Evolutionary conservation across 305 asterid genomes (phyloP).

Genomic region (Solanum hybrid): DNA sequence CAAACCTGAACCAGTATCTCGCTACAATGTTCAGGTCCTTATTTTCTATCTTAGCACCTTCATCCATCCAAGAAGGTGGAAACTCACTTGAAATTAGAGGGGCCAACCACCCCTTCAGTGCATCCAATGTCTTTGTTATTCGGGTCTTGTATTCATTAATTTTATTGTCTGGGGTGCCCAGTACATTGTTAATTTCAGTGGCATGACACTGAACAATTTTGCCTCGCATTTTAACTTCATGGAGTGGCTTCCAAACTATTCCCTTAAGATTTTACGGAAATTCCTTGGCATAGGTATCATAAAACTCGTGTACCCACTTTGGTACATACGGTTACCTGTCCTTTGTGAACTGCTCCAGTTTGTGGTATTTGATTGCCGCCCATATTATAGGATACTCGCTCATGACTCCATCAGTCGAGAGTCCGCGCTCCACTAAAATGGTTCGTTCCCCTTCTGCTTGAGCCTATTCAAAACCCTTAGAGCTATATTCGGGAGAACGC

Average conservation of each 20-base stretch:
- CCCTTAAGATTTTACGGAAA: no score
- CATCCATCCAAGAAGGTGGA: neutral
- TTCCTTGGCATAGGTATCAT: neutral
- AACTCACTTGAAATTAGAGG: neutral
- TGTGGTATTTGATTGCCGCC: neutral
- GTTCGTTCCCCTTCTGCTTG: neutral
- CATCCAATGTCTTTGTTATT: neutral
- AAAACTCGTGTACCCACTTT: neutral
- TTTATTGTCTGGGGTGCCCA: neutral
- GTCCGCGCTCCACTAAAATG: fast-evolving
- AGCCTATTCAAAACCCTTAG: neutral
- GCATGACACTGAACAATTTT: neutral
- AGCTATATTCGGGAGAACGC: neutral
- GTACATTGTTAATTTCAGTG: neutral
- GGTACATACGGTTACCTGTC: neutral
- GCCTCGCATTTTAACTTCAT: neutral
- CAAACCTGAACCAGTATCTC: neutral
- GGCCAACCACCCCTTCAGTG: neutral
- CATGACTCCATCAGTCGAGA: neutral
- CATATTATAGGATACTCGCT: neutral
- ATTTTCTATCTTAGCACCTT: neutral
- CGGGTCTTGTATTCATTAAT: neutral
- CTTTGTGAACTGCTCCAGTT: neutral
- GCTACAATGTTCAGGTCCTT: neutral
- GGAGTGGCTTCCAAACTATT: neutral